phyloP scores from a whole-genome alignment of 257 asterid species.

The Parsonsia alboflavescens region DNA sequence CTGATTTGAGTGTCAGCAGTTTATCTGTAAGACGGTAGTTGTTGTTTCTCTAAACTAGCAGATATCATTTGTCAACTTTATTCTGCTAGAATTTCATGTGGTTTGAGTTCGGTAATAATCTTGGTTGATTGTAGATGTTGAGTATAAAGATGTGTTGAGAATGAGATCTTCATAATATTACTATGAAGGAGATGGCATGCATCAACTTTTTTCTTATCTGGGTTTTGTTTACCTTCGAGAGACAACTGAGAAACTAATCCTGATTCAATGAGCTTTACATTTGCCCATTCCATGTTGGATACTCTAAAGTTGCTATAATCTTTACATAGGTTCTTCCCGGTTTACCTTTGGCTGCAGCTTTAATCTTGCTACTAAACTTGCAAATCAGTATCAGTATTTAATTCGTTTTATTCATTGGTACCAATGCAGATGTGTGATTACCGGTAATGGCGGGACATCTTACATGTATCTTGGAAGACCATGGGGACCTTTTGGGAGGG shows the following conservation, averaged over 20 bases:
- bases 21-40: background rate
- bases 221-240: background rate
- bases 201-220: background rate
- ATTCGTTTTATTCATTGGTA: background rate
- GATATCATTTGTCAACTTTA: background rate
- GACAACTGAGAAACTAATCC: background rate
- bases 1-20: background rate
- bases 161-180: background rate
- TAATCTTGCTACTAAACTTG: background rate
- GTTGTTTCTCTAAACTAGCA: background rate
- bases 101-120: background rate
- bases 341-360: constrained; percentile 3
- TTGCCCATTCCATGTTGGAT: background rate
- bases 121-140: background rate
- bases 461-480: constrained; percentile 83
- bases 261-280: background rate
- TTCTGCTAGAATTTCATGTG: background rate
- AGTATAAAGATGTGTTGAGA: background rate
- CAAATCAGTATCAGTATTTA: background rate
- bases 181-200: background rate
- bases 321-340: background rate
- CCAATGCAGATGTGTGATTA: constrained; percentile 78
- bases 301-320: background rate
- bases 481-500: constrained; percentile 99
- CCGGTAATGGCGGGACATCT: constrained; percentile 66